Evolutionary conservation across 495 filamentous ascomycete species (phyloP).

Genomic region (Emericellopsis terricola): DNA sequence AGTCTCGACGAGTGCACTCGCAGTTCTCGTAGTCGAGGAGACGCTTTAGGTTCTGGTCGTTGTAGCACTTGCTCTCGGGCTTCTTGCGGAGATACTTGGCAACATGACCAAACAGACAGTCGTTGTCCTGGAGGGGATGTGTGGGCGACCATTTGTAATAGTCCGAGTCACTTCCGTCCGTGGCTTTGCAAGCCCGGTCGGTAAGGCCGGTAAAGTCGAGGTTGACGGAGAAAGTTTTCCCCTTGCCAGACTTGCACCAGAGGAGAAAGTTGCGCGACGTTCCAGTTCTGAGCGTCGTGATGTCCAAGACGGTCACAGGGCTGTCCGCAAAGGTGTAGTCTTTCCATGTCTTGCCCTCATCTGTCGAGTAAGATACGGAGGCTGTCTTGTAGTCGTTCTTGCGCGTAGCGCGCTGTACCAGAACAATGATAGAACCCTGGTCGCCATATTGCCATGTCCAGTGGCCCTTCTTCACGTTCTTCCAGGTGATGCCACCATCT

Average conservation of each 20-base stretch:
- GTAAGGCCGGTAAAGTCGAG: slow-evolving; percentile 73
- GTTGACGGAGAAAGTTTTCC: slow-evolving; percentile 48
- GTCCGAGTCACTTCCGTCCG: slow-evolving; percentile 35
- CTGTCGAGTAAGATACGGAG: slow-evolving; percentile 52
- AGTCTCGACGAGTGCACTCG: slow-evolving; percentile 67
- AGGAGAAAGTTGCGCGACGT: slow-evolving; percentile 77
- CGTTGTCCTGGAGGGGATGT: slow-evolving; percentile 53
- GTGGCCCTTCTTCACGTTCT: slow-evolving; percentile 58
- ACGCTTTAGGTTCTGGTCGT: slow-evolving; percentile 45
- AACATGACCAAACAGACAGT: slow-evolving; percentile 85
- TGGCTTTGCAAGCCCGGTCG: slow-evolving; percentile 47
- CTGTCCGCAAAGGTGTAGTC: slow-evolving; percentile 53
- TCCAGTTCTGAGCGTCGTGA: slow-evolving; percentile 80
- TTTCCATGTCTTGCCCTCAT: slow-evolving; percentile 62
- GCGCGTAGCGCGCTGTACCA: slow-evolving; percentile 41
- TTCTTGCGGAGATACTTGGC: slow-evolving; percentile 86
- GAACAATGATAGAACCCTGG: slow-evolving; percentile 77
- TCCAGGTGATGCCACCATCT: slow-evolving; percentile 85
- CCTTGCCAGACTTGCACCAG: slow-evolving; percentile 48
- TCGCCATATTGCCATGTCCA: slow-evolving; percentile 93
- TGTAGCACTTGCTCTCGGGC: slow-evolving; percentile 53
- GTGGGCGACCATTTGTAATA: slow-evolving; percentile 73
- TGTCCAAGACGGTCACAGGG: slow-evolving; percentile 50
- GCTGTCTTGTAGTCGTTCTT: slow-evolving; percentile 33
- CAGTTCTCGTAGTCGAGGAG: slow-evolving; percentile 58